Conservation (phyloP, 202 grass and related monocot species). For the Brachypodium distachyon region DNA sequence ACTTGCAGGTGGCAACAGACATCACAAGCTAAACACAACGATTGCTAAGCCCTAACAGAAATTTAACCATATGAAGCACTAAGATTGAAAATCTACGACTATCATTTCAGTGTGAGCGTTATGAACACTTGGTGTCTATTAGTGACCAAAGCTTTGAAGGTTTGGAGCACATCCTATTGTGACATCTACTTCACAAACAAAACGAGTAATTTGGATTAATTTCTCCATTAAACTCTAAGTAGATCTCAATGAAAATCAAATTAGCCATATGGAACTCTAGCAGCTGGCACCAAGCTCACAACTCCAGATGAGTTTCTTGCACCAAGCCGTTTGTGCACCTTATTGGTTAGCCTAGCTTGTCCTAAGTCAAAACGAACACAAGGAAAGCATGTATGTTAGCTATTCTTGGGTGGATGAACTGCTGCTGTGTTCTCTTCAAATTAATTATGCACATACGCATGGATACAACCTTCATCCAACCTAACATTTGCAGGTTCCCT, state of each 20-base stretch:
- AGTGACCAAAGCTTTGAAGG: background rate
- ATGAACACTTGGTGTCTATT: background rate
- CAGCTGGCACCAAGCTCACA: background rate
- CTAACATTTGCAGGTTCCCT: slow-evolving; percentile 58
- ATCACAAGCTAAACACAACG: background rate
- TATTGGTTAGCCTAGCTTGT: background rate
- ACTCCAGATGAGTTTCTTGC: background rate
- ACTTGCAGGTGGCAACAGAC: background rate
- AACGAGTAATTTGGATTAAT: background rate
- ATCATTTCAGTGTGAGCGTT: background rate
- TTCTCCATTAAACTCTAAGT: background rate
- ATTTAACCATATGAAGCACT: background rate
- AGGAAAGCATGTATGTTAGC: background rate
- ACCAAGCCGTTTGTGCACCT: background rate
- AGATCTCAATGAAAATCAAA: background rate
- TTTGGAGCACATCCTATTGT: background rate
- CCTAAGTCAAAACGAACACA: background rate
- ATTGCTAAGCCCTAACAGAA: background rate
- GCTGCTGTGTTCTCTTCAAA: background rate
- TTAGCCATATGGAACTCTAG: background rate
- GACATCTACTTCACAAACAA: background rate
- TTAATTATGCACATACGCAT: background rate
- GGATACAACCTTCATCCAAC: background rate
- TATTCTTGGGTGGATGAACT: background rate
- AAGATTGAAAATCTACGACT: background rate